Conservation (phyloP, 1,284 basidiomycete genomes). For the Rhizopogon hawkerae region DNA sequence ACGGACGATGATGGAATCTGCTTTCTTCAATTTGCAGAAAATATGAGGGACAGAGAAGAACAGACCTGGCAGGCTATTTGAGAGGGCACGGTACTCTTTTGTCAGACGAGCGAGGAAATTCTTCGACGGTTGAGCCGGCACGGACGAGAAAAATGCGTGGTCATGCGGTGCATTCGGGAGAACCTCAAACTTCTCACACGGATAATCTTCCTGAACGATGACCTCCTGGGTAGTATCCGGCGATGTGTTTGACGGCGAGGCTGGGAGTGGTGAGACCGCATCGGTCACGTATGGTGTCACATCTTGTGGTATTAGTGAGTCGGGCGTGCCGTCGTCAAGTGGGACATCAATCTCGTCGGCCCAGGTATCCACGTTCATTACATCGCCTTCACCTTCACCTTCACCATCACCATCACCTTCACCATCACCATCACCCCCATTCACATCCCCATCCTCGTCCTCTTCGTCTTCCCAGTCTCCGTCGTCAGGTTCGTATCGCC, state of each 20-base stretch:
- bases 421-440: constrained; percentile 13
- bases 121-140: constrained; percentile 58
- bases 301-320: constrained; percentile 11
- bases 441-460: constrained; percentile 17
- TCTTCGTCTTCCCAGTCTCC: constrained; percentile 32
- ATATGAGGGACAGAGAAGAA: constrained; percentile 5
- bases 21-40: constrained; percentile 4
- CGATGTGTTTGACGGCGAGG: constrained; percentile 23
- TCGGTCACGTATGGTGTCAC: constrained; percentile 17
- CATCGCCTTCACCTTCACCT: constrained; percentile 5
- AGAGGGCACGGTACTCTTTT: constrained; percentile 78
- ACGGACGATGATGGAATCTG: constrained; percentile 65
- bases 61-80: constrained; percentile 73
- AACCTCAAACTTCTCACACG: constrained; percentile 74
- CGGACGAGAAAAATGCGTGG: constrained; percentile 68
- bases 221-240: constrained; percentile 27
- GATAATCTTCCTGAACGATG: constrained; percentile 23
- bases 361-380: constrained; percentile 25
- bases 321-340: constrained; percentile 15
- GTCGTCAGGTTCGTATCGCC: constrained; percentile 35
- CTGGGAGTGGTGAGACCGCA: constrained; percentile 21
- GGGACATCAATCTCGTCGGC: constrained; percentile 17
- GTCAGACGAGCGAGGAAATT: constrained; percentile 66
- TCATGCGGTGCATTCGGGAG: constrained; percentile 68
- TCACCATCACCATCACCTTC: constrained; percentile 12